phyloP scores from a whole-genome alignment of 2,329 filamentous ascomycete species.

The Ramularia endophylla region DNA sequence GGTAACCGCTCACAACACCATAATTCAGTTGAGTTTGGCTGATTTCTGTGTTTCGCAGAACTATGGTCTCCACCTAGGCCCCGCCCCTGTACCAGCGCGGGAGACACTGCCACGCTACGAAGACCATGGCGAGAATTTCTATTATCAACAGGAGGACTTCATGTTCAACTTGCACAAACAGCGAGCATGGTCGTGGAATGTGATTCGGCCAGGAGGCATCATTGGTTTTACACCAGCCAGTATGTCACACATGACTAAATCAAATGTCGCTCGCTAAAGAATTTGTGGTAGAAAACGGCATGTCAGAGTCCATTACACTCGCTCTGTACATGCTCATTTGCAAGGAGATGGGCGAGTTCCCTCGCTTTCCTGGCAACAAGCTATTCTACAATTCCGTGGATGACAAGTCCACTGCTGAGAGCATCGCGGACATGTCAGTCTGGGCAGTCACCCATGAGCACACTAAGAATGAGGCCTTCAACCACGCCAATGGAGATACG shows the following conservation, averaged over 20 bases:
- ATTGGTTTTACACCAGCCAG: slow-evolving; percentile 29
- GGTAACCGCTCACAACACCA: no score
- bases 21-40: no score
- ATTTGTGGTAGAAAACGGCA: no score
- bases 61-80: slow-evolving; percentile 12
- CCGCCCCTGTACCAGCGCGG: slow-evolving; percentile 8
- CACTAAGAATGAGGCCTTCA: slow-evolving; percentile 37
- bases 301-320: slow-evolving; percentile 37
- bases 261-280: no score
- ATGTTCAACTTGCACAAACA: slow-evolving; percentile 19
- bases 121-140: slow-evolving; percentile 10
- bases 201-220: slow-evolving; percentile 27
- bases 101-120: slow-evolving; percentile 9
- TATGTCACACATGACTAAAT: no score
- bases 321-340: slow-evolving; percentile 38
- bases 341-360: slow-evolving; percentile 30
- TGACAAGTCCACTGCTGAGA: slow-evolving; percentile 28
- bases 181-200: slow-evolving; percentile 24
- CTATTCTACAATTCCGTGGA: slow-evolving; percentile 31
- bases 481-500: slow-evolving; percentile 36
- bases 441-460: slow-evolving; percentile 31
- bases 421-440: slow-evolving; percentile 34
- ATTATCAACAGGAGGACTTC: slow-evolving; percentile 16
- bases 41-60: no score
- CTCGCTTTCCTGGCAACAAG: slow-evolving; percentile 32